Evolutionary conservation across 129 eudicot genomes (phyloP), one percentile per base, ranked within the genome.

Genomic region (Glebionis coronaria): DNA sequence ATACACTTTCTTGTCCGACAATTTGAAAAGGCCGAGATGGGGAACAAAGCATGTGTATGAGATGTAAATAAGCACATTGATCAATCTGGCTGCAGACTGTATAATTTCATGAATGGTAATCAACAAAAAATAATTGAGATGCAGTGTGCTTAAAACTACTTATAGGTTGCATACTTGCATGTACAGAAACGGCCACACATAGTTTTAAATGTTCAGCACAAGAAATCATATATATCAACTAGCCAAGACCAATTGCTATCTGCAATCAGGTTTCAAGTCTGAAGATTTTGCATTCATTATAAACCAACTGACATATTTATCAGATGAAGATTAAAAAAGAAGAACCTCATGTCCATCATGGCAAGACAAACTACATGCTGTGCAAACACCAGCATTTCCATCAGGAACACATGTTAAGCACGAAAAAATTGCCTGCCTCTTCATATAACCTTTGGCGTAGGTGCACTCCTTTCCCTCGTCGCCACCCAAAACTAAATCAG

Each of bases 391-490:
- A 5, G 95, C 97, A 79, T 82, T 84, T 63, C 97, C 99, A 29
- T 90, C 97, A 38, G 99, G 99, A n/a, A 88, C 76, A 82, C 99
- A 94, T 61, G 99, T 94, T 82, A 94, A 78, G 70, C 99, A 94
- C 15, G 99, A 94, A 78, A 94, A 94, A 68, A 90, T 74, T 67
- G 99, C 99, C 73, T 94, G 99, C 79, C 99, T 90, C 76, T 87
- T 94, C 88, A 90, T 79, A 66, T 94, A 90, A 44, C 97, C 99
- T 59, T 94, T 87, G 29, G 10, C 56, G 44, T 89, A 94, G 10
- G 99, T 94, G 82, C 99, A 94, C 65, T 89, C 97, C 65, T 90
- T 82, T 63, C 99, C 99, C 28, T 89, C 97, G 73, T 94, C 99
- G 25, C 97, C 99, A 20, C 99, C 97, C 81, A 94, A 69, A 61